Percentiles rank a stretch among this genome's conserved stretches.
phyloP scores from a whole-genome alignment of 2,329 filamentous ascomycete genomes.

The Colletotrichum tropicicola region DNA sequence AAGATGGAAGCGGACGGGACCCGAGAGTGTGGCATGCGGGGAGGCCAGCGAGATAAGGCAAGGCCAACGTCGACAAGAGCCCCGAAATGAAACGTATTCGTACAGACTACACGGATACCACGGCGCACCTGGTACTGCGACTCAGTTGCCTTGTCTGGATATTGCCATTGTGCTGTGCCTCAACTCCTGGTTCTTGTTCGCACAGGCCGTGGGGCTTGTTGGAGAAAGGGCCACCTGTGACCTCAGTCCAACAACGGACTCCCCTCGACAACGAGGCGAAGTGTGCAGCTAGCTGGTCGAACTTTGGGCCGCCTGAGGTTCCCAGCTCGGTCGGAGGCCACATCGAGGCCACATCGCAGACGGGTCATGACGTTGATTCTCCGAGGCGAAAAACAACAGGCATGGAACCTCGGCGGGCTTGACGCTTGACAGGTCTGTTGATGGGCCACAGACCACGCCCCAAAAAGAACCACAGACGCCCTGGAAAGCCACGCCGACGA shows the following conservation, averaged over 20 bases:
- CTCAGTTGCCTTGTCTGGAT: too few relatives aligned
- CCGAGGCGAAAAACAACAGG: background rate
- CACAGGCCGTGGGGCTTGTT: too few relatives aligned
- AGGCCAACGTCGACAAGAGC: background rate
- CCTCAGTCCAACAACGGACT: background rate
- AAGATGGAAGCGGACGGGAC: background rate
- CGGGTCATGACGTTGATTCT: background rate
- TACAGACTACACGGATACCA: background rate
- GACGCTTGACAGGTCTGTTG: background rate
- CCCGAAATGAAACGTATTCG: background rate
- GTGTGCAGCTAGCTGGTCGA: background rate
- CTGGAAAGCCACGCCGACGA: background rate
- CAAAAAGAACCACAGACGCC: background rate
- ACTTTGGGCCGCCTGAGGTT: background rate
- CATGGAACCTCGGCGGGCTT: background rate
- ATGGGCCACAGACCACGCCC: conserved; percentile 3
- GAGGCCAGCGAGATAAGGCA: background rate
- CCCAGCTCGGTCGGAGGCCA: background rate
- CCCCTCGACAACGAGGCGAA: background rate
- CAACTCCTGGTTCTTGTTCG: too few relatives aligned
- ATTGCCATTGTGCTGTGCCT: too few relatives aligned
- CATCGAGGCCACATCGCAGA: background rate
- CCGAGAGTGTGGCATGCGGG: background rate
- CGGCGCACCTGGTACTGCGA: background rate
- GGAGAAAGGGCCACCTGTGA: too few relatives aligned